Conservation (phyloP, 1,139 yeast genomes). For the Taiozyma sp. region DNA sequence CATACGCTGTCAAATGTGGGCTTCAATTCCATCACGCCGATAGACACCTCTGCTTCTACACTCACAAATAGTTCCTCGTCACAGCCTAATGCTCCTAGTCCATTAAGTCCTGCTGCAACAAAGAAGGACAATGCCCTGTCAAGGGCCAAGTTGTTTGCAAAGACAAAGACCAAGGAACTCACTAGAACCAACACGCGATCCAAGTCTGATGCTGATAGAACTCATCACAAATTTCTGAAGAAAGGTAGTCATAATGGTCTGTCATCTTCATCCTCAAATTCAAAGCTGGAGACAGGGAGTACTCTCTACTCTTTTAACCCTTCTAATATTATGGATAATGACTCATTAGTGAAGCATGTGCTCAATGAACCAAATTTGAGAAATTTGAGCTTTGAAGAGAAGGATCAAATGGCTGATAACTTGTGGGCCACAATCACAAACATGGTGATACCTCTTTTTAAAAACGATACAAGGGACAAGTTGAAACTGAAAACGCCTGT, state of each 20-base stretch:
- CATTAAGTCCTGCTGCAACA: constrained; percentile 13
- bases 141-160: constrained; percentile 23
- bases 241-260: constrained; percentile 27
- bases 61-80: constrained; percentile 1
- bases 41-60: constrained; percentile 1
- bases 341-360: constrained; percentile 24
- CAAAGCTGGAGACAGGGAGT: constrained; percentile 39
- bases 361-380: constrained; percentile 27
- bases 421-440: constrained; percentile 44
- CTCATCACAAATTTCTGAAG: constrained; percentile 37
- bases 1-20: constrained; percentile 24
- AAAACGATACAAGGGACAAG: constrained; percentile 31
- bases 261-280: constrained; percentile 45
- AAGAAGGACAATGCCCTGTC: constrained; percentile 18
- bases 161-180: constrained; percentile 21
- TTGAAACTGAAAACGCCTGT: constrained; percentile 40
- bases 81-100: neutral
- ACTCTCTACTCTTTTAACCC: constrained; percentile 45
- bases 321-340: constrained; percentile 26
- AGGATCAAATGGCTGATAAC: constrained; percentile 41
- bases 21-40: constrained; percentile 16
- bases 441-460: constrained; percentile 42
- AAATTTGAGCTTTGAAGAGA: constrained; percentile 34
- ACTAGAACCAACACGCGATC: constrained; percentile 7
- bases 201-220: constrained; percentile 11